phyloP scores from a whole-genome alignment of 805 yeast species.

The Hanseniaspora mollemarum region DNA sequence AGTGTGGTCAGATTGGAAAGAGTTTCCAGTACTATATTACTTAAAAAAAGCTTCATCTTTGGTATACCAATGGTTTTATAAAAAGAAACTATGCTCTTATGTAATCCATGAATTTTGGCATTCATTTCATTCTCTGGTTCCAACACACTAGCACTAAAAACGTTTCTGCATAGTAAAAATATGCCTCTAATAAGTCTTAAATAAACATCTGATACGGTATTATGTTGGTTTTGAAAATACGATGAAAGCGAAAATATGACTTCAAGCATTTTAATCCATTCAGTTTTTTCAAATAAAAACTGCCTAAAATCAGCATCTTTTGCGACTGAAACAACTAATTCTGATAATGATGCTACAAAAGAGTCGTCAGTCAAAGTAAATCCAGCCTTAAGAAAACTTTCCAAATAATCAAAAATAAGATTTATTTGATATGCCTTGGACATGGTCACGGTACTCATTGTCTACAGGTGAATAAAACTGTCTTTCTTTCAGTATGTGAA shows the following conservation, averaged over 20 bases:
- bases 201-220: neutral
- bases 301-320: neutral
- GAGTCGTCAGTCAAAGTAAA: neutral
- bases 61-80: neutral
- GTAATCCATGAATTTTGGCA: neutral
- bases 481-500: neutral
- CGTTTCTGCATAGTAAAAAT: conserved; percentile 6
- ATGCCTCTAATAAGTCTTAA: conserved; percentile 9
- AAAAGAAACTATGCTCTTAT: neutral
- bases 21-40: neutral
- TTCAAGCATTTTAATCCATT: neutral
- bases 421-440: neutral
- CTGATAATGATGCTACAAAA: conserved; percentile 1
- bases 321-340: neutral
- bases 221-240: neutral
- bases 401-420: neutral
- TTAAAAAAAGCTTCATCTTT: neutral
- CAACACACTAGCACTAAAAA: conserved; percentile 4
- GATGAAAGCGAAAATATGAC: neutral
- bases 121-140: neutral
- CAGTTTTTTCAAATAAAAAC: neutral
- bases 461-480: neutral
- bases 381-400: neutral
- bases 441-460: neutral
- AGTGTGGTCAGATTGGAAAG: conserved; percentile 4